Evolutionary conservation across 257 asterid genomes (phyloP).

Genomic region (Cordia subcordata): DNA sequence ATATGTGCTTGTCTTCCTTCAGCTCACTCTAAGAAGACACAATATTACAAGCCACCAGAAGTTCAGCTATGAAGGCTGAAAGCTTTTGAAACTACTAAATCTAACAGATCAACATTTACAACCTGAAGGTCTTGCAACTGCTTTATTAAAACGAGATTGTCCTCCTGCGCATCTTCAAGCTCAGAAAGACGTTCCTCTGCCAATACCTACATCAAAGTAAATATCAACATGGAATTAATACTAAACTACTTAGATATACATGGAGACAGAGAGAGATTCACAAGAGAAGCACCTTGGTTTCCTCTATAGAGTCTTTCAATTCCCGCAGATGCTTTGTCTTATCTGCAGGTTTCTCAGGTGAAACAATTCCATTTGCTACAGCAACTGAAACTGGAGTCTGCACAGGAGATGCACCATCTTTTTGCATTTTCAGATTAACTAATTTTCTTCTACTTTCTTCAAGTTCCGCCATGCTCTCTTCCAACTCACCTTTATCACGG

Average conservation of each 20-base stretch:
- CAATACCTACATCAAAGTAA: conserved; percentile 51
- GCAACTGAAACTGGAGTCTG: conserved; percentile 58
- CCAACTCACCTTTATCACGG: conserved; percentile 65
- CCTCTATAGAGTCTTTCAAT: conserved; percentile 74
- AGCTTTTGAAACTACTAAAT: neutral
- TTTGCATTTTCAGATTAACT: conserved; percentile 79
- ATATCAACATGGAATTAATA: conserved; percentile 10
- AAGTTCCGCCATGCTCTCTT: conserved; percentile 82
- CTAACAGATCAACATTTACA: conserved; percentile 14
- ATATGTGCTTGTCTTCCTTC: conserved; percentile 68
- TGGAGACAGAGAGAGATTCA: conserved; percentile 13
- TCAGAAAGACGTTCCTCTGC: conserved; percentile 87
- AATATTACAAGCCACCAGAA: conserved; percentile 5
- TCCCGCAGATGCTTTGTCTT: conserved; percentile 64
- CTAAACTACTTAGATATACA: neutral
- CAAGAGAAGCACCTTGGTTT: conserved; percentile 54
- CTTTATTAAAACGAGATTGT: conserved; percentile 62
- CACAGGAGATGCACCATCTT: conserved; percentile 58
- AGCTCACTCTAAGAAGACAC: conserved; percentile 54
- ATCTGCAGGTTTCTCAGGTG: conserved; percentile 76
- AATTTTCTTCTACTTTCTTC: conserved; percentile 95
- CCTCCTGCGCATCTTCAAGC: conserved; percentile 84
- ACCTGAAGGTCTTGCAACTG: conserved; percentile 97
- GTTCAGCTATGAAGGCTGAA: neutral
- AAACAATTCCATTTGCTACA: conserved; percentile 58